Evolutionary conservation across 1,284 basidiomycete genomes (phyloP).

Genomic region (Puccinia horiana): DNA sequence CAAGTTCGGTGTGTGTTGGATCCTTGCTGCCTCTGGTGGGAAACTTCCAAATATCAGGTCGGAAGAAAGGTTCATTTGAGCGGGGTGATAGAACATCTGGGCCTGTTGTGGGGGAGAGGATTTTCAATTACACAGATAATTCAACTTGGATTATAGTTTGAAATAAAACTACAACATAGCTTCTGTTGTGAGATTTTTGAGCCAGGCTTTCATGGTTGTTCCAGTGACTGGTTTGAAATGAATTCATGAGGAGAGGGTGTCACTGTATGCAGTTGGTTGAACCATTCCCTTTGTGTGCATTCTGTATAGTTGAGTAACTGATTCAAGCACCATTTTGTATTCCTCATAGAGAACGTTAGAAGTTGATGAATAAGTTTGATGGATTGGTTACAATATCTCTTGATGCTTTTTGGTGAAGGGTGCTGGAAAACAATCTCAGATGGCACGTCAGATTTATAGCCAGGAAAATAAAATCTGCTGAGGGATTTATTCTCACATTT

Average conservation of each 20-base stretch:
- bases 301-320: background rate
- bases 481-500: too few relatives aligned
- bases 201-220: background rate
- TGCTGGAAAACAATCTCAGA: background rate
- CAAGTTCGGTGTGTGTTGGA: background rate
- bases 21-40: background rate
- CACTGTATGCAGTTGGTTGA: background rate
- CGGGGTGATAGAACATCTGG: background rate
- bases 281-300: background rate
- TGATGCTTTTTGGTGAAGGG: background rate
- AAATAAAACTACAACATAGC: background rate
- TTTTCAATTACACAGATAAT: background rate
- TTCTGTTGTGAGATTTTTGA: background rate
- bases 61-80: slow-evolving; percentile 18
- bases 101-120: too few relatives aligned
- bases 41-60: background rate
- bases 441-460: background rate
- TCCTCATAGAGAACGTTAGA: background rate
- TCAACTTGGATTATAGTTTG: background rate
- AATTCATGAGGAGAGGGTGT: background rate
- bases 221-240: background rate
- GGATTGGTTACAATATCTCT: background rate
- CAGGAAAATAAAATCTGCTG: too few relatives aligned
- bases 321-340: background rate
- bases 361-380: background rate